Evolutionary conservation across 192 early-diverging fungal genomes (phyloP), one percentile per base, ranked within the genome.

Genomic region (Funneliformis mosseae): DNA sequence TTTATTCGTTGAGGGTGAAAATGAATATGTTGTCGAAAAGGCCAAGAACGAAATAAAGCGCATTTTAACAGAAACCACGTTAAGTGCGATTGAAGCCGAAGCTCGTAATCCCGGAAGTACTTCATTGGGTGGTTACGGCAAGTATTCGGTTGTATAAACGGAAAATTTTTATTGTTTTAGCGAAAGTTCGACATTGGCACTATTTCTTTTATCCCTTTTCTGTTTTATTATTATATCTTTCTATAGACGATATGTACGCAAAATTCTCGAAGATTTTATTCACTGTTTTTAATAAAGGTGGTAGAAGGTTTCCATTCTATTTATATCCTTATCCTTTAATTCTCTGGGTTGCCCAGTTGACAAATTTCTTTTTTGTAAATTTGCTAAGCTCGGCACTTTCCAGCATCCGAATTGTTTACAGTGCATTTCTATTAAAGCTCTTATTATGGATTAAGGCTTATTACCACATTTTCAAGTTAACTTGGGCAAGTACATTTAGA

Each of bases 1-100:
- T 82, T 84, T 99, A 88, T 95, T 97, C 78, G 94, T 99, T 81
- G 97, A 99, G 83, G 95, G 95, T 4, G 97, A 99, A 66, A 93
- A 90, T 16, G 93, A 97, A 83, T 85, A 92, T 59, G 90, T 93
- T 9, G 93, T 97, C 18, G 98, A 99, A 76, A 94, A 91, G 78
- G 97, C 98, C 42, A 94, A 94, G 86, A 92, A 88, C 59, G 98
- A 99, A 88, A 95, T 99, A 83, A 95, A 93, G 84, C 92, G 95
- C 14, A 94, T 97, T 76, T 81, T 99, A 73, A 91, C 89, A 14
- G 98, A 99, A 68, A 94, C 95, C 21, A 96, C 96, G 0, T 78
- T 95, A 11, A 87, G 89, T 25, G 87, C 90, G 60, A 90, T 92
- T 83, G 94, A 95, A 80, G 88, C 89, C 0, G 92, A 93, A 61